Base-by-base conservation (phyloP, 352 stramenopile genomes). In the Globisporangium radiosum region DNA sequence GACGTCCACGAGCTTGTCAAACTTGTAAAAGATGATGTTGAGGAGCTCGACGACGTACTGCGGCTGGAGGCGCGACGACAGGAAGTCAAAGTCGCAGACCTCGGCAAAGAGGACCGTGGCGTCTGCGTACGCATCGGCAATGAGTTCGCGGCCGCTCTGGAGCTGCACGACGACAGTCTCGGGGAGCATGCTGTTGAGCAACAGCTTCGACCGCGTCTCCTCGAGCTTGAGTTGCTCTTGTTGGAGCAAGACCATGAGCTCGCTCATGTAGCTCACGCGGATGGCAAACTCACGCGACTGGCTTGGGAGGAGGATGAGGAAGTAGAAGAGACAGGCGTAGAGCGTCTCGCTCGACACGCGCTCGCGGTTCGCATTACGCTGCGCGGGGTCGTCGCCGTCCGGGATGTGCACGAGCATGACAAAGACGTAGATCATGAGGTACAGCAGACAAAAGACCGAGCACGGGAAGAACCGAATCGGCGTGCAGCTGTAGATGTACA, bases 1-100 rank as follows among this genome's bases (percentile, higher is more conserved):
- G 6, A 91, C 76, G 40, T 95, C 85, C 19, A 93, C 77, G 13
- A 95, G 72, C 53, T 91, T 84, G 69, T 95, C 88, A 47, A 96
- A 95, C 62, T 93, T 88, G 70, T 88, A 94, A 58, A 92, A 96
- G 19, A 95, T 66, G 44, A 88, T 91, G 59, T 96, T 94, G 56
- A 96, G 77, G 54, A 95, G 66, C 57, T 94, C 85, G 11, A 96
- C 82, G 33, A 96, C 82, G 58, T 96, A 78, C 56, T 93, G 81
- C 1, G 85, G 77, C 54, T 88, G 75, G 33, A 95, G 69, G 39
- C 87, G 81, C 45, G 70, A 85, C 9, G 80, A 93, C 55, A 90
- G 91, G n/a, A 75, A 76, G 59, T 90, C 82, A 63, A 96, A 96
- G 56, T 95, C 78, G 56, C 81, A 90, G 3, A 94, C 78, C 53